Evolutionary conservation across 768 basidiomycete genomes (phyloP), one percentile per base, ranked within the genome.

Genomic region (Sarcodon sp.): DNA sequence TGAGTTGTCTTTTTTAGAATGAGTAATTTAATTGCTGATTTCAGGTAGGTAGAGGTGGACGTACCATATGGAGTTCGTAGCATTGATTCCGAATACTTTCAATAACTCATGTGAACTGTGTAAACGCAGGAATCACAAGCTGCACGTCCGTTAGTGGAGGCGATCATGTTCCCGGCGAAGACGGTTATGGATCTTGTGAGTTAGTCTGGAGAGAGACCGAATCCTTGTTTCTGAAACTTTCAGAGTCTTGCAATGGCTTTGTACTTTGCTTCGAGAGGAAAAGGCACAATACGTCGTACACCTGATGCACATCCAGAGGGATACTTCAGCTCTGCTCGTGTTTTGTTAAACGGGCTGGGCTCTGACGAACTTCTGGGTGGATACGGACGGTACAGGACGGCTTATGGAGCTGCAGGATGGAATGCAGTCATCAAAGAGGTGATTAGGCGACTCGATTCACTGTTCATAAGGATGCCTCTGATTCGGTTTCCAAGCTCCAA

Each of bases 301-400:
- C 52, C 59, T 1, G 64, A 60, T n/a, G 61, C 64, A 1, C 59
- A 67, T 4, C 62, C 72, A 3, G 56, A 56, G 15, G 65, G 69
- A 6, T 94, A 96, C 63, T 71, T 65, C 0, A 92, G 85, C 52
- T 62, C 70, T 7, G 90, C 96, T 0, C 75, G 78, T 39, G 91
- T 98, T 0, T 67, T 97, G 7, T 66, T 99, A 21, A 93, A 80
- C 53, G 96, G 96, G 1, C 69, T 99, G 6, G 96, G 96, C 0
- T 88, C 96, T 1, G 96, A 99, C 59, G 96, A 99, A 60, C 71
- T 97, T 36, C 70, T 99, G 4, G 96, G 92, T 3, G 96, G 96
- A 1, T 99, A 99, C 61, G 76, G 87, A 3, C 72, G 96, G 49
- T 92, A 97, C 66, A 76, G 89, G 7, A 76, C 79, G 8, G 86